These are phyloP conservation scores for Trichophyton benhamiae DNA, from an alignment of 2,329 filamentous ascomycete species.

Conservation along the genomic window DNA sequence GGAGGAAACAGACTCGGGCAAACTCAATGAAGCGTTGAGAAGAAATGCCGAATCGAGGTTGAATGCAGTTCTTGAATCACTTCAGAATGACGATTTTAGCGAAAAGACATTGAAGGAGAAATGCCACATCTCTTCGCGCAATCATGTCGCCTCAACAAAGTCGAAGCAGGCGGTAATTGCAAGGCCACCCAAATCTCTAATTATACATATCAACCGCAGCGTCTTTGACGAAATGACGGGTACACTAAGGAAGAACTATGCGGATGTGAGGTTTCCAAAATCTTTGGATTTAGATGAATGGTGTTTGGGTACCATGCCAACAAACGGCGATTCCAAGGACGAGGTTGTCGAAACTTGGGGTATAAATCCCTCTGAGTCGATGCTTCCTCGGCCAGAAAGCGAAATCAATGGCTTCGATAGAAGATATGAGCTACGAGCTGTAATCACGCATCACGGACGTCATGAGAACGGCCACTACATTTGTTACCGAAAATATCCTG, in stretches of 20 bases:
- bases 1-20: slow-evolving; percentile 14
- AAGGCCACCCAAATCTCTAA: slow-evolving; percentile 65
- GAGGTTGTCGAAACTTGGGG: slow-evolving; percentile 54
- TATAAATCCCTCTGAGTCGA: slow-evolving; percentile 55
- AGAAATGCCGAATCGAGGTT: slow-evolving; percentile 43
- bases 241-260: slow-evolving; percentile 68
- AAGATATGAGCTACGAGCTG: slow-evolving; percentile 66
- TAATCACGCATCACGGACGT: slow-evolving; percentile 76
- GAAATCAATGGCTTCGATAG: slow-evolving; percentile 36
- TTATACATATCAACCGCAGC: slow-evolving; percentile 81
- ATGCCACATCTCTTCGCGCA: slow-evolving; percentile 55
- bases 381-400: slow-evolving; percentile 54
- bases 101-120: slow-evolving; percentile 52
- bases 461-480: slow-evolving; percentile 96
- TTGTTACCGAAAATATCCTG: slow-evolving; percentile 64
- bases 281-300: slow-evolving; percentile 67
- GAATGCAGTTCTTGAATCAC: slow-evolving; percentile 52
- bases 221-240: slow-evolving; percentile 78
- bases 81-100: slow-evolving; percentile 70
- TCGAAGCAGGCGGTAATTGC: slow-evolving; percentile 81
- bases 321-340: slow-evolving; percentile 10
- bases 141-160: slow-evolving; percentile 66
- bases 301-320: slow-evolving; percentile 55
- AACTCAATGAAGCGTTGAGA: slow-evolving; percentile 28
- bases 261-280: slow-evolving; percentile 63